These are phyloP conservation scores for Dioscorea dumetorum DNA, from an alignment of 106 monocot species.

Conservation along the genomic window DNA sequence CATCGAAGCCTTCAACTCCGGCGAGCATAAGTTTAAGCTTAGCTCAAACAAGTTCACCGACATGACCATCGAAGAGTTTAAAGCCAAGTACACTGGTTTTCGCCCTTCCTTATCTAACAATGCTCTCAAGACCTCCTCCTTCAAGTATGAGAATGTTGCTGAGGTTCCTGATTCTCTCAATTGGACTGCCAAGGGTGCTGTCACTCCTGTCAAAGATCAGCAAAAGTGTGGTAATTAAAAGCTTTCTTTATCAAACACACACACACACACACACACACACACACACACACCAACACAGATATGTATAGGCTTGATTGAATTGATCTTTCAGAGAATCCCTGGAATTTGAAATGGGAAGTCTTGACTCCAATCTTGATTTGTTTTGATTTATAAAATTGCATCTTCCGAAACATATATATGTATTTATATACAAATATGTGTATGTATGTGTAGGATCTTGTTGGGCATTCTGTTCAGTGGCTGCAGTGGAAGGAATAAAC, in stretches of 20 bases:
- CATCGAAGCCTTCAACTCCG: slow-evolving; percentile 7
- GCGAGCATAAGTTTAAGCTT: background rate
- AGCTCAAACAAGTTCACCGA: slow-evolving; percentile 6
- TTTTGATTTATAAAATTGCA: too few species aligned
- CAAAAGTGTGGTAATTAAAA: slow-evolving; percentile 8
- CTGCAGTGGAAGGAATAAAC: slow-evolving; percentile 3
- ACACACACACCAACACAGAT: too few species aligned
- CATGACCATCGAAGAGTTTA: slow-evolving; percentile 15
- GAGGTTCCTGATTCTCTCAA: background rate
- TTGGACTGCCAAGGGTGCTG: slow-evolving; percentile 8
- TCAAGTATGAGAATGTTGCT: background rate
- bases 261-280: too few species aligned
- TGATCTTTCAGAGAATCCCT: too few species aligned
- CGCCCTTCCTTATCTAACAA: too few species aligned
- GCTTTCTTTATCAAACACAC: too few species aligned
- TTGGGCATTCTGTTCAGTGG: slow-evolving; percentile 3
- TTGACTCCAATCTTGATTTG: too few species aligned
- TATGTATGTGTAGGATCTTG: background rate
- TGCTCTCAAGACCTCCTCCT: too few species aligned
- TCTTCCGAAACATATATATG: background rate
- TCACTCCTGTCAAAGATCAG: slow-evolving; percentile 9
- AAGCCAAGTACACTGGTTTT: background rate
- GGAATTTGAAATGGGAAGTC: too few species aligned
- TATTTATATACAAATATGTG: too few species aligned
- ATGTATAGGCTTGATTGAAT: too few species aligned